A percentile compares a stretch with the other conserved stretches of the same genome.
phyloP scores from a whole-genome alignment of 73 alveolate species.

The Paramecium biaurelia region DNA sequence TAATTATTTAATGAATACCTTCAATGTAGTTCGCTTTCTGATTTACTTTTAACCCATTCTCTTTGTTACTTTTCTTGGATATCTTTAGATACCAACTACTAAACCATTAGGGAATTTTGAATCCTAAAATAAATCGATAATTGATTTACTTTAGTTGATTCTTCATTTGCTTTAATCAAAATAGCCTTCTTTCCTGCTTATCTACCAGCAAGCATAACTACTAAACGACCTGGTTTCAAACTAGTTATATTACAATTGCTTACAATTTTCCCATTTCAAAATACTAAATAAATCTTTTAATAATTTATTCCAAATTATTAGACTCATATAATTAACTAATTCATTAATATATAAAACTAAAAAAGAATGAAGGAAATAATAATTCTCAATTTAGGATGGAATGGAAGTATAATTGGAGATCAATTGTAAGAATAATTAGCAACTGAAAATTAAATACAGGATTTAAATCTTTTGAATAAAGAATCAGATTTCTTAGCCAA shows the following conservation, averaged over 20 bases:
- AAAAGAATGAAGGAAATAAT: slow-evolving; percentile 17
- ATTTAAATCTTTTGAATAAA: background rate
- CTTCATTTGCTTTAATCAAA: slow-evolving; percentile 82
- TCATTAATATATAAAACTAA: background rate
- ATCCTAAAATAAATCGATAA: slow-evolving; percentile 62
- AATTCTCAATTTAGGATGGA: background rate
- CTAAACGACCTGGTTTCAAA: slow-evolving; percentile 88
- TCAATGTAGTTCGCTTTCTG: slow-evolving; percentile 82
- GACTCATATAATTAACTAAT: background rate
- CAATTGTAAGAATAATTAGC: background rate
- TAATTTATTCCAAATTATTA: slow-evolving; percentile 7
- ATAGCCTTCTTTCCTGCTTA: slow-evolving; percentile 94
- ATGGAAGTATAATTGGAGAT: background rate
- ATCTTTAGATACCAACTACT: slow-evolving; percentile 84
- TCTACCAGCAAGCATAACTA: slow-evolving; percentile 87
- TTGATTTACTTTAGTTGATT: slow-evolving; percentile 76
- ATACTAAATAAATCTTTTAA: slow-evolving; percentile 38
- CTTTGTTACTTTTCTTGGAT: slow-evolving; percentile 81
- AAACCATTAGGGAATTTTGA: slow-evolving; percentile 87
- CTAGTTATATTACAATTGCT: background rate
- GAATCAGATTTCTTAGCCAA: background rate
- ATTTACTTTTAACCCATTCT: slow-evolving; percentile 86
- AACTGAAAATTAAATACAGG: background rate
- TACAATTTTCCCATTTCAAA: slow-evolving; percentile 66
- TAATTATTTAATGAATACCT: slow-evolving; percentile 84